Percentiles rank a stretch among this genome's conserved stretches.
Conservation (phyloP, 2,329 filamentous ascomycete genomes). For the Calonectria multiphialidica region DNA sequence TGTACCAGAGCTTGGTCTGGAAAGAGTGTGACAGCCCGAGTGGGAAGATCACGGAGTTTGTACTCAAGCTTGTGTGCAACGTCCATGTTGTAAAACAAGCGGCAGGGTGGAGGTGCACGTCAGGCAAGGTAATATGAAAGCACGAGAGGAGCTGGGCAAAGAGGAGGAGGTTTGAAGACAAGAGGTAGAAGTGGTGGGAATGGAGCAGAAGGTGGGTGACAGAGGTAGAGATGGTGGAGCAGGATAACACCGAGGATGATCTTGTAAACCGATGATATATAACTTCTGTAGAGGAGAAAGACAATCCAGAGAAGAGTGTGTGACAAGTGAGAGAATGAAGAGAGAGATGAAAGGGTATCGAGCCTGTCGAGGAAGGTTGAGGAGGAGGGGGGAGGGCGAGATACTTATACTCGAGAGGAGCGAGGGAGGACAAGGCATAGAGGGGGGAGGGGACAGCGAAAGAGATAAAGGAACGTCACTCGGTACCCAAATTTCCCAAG, state of each 20-base stretch:
- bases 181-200: neutral
- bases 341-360: constrained; percentile 19
- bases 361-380: constrained; percentile 25
- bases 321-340: neutral
- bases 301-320: neutral
- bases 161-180: neutral
- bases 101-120: neutral
- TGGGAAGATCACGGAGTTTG: constrained; percentile 67
- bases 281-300: neutral
- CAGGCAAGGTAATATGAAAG: neutral
- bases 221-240: neutral
- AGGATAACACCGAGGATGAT: neutral
- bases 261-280: neutral
- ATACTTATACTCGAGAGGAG: constrained; percentile 41
- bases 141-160: neutral
- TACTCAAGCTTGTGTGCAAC: constrained; percentile 60
- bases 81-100: constrained; percentile 48
- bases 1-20: constrained; percentile 71
- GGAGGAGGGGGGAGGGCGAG: constrained; percentile 27
- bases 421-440: neutral
- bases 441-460: neutral
- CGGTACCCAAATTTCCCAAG: constrained; percentile 10
- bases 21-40: constrained; percentile 73
- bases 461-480: constrained; percentile 18
- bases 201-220: neutral